A percentile compares a stretch with the other conserved stretches of the same genome.
These are phyloP conservation scores for Nakazawaea wickerhamii DNA, from an alignment of 805 yeast genomes.

Conservation along the genomic window DNA sequence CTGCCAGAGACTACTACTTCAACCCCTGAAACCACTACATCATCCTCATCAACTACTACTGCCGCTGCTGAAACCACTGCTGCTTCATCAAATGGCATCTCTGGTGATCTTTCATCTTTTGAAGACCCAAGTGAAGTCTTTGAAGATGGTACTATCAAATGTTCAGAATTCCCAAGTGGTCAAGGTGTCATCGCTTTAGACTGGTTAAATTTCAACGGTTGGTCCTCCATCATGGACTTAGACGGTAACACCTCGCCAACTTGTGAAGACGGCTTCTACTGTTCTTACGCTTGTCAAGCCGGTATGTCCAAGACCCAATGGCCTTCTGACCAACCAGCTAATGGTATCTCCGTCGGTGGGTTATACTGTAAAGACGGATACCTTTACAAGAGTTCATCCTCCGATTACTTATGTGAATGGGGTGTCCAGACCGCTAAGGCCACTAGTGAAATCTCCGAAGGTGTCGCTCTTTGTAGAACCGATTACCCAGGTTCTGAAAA, in stretches of 20 bases:
- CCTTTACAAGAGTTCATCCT: slow-evolving; percentile 65
- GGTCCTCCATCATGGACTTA: slow-evolving; percentile 38
- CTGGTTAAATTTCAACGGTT: slow-evolving; percentile 50
- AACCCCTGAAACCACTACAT: too few relatives aligned
- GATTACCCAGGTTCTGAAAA: slow-evolving; percentile 99
- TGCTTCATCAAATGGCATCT: slow-evolving; percentile 29
- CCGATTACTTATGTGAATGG: slow-evolving; percentile 79
- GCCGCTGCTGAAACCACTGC: slow-evolving; percentile 13
- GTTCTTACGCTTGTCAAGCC: slow-evolving; percentile 97
- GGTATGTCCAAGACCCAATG: slow-evolving; percentile 99
- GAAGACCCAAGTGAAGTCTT: slow-evolving; percentile 46
- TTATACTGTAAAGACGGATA: slow-evolving; percentile 78
- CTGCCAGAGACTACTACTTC: too few relatives aligned
- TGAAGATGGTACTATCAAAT: slow-evolving; percentile 64
- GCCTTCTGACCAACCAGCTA: slow-evolving; percentile 83
- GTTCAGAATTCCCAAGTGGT: slow-evolving; percentile 70
- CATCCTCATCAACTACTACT: slow-evolving; percentile 18
- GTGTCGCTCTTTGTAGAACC: slow-evolving; percentile 92
- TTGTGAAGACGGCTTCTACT: slow-evolving; percentile 87
- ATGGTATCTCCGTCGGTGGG: slow-evolving; percentile 94
- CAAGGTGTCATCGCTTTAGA: slow-evolving; percentile 62
- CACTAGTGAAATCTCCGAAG: slow-evolving; percentile 53
- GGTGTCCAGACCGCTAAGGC: slow-evolving; percentile 69
- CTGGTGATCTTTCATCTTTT: slow-evolving; percentile 50
- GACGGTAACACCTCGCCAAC: slow-evolving; percentile 57